A percentile compares a stretch with the other conserved stretches of the same genome.
Conservation (phyloP, 208 protist genomes). For the Leishmania mexicana region DNA sequence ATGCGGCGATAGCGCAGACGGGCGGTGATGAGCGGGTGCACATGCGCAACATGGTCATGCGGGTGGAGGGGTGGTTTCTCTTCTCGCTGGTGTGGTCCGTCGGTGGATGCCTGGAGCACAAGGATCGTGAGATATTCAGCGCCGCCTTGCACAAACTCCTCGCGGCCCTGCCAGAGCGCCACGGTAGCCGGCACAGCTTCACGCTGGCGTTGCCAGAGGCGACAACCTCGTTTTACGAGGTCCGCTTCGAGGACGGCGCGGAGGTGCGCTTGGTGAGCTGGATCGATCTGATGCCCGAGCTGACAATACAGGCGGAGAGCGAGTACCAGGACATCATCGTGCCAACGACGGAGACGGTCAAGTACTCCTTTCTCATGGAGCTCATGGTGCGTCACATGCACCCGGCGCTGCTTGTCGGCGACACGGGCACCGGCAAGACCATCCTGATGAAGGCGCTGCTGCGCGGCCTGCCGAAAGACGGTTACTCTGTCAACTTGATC, state of each 20-base stretch:
- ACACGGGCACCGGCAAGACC: slow-evolving; percentile 97
- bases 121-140: slow-evolving; percentile 85
- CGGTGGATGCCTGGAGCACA: slow-evolving; percentile 88
- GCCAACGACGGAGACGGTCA: slow-evolving; percentile 92
- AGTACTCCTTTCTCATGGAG: slow-evolving; percentile 91
- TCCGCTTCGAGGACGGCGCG: slow-evolving; percentile 65
- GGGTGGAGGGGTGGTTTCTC: slow-evolving; percentile 92
- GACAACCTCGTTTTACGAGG: slow-evolving; percentile 86
- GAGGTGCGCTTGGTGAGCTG: slow-evolving; percentile 85
- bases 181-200: slow-evolving; percentile 55
- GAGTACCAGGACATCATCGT: slow-evolving; percentile 96
- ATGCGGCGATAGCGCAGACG: slow-evolving; percentile 16
- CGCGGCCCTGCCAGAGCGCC: background rate
- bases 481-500: slow-evolving; percentile 89
- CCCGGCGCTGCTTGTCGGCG: slow-evolving; percentile 91
- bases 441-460: slow-evolving; percentile 94
- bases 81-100: slow-evolving; percentile 94
- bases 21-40: slow-evolving; percentile 40
- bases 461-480: slow-evolving; percentile 77
- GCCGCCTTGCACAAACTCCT: slow-evolving; percentile 71
- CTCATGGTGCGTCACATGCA: slow-evolving; percentile 83
- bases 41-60: slow-evolving; percentile 64
- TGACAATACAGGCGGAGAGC: slow-evolving; percentile 75
- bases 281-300: slow-evolving; percentile 80
- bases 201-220: slow-evolving; percentile 74